Evolutionary conservation across 1,284 basidiomycete genomes (phyloP), one percentile per base, ranked within the genome.

Genomic region (Stereum hirsutum): DNA sequence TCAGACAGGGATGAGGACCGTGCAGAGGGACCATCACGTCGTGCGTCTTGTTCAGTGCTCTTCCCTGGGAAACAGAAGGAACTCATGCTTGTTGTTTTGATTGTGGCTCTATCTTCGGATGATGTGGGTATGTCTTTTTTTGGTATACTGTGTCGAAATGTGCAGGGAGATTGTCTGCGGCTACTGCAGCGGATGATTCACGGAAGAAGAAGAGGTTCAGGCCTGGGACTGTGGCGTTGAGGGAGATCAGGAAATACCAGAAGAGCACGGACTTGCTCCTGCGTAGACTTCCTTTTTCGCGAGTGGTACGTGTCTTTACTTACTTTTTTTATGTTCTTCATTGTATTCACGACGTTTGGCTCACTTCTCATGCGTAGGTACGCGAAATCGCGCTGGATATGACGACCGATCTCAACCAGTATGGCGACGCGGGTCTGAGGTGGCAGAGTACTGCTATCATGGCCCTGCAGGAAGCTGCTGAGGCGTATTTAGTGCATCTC

Each of bases 191-290:
- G 4, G 34, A 19, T 17, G 10, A 21, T 14, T 8, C 14, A 21
- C 21, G 24, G 23, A 17, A 28, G 32, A 12, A 31, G 61, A 77
- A 75, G 48, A 74, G 71, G 39, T 96, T 76, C 64, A 72, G 87
- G 49, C 91, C 92, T 0, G 92, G 92, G 3, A 93, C 89, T 1
- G 79, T 88, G 47, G 93, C 93, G 23, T 67, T 97, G 45, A 75
- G 85, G 28, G 93, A 97, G 66, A 96, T 97, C 44, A 74, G 93
- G 50, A 88, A 86, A 57, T 96, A 94, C 62, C 93, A 97, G 64
- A 93, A 90, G 61, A 83, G 78, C 52, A 96, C 93, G 4, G 91
- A 96, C 57, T 66, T 96, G 45, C 66, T 96, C 46, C 68, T 97
- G 48, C 76, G 79, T 52, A 93, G 89, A 60, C 72, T 96, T 36